Percentiles rank a stretch among this genome's conserved stretches.
Conservation (phyloP, 2,329 filamentous ascomycete genomes). For the Penicillium capsulatum region DNA sequence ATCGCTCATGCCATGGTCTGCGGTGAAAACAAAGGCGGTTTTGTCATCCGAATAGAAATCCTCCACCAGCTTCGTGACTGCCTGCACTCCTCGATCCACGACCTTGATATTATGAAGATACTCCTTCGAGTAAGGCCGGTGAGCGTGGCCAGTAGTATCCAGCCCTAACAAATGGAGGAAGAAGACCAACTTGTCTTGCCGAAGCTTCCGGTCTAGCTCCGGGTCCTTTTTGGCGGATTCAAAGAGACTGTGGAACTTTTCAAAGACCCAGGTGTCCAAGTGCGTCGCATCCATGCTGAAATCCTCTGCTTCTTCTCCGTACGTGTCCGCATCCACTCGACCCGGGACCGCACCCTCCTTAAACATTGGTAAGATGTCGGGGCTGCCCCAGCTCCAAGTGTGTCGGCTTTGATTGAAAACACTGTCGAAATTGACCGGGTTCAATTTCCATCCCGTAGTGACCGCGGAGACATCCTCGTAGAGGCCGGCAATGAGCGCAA, state of each 20-base stretch:
- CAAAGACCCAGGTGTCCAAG: constrained; percentile 93
- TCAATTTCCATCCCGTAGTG: constrained; percentile 96
- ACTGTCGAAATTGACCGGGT: constrained; percentile 97
- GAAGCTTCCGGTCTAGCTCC: constrained; percentile 66
- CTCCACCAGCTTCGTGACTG: constrained; percentile 75
- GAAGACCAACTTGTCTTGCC: constrained; percentile 84
- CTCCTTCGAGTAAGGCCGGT: constrained; percentile 88
- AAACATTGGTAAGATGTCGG: constrained; percentile 97
- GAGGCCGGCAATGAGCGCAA: constrained; percentile 90
- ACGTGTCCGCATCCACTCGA: constrained; percentile 79
- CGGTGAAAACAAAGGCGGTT: constrained; percentile 94
- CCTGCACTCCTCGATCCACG: constrained; percentile 83
- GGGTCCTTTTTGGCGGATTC: constrained; percentile 71
- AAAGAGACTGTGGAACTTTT: constrained; percentile 85
- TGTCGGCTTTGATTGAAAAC: constrained; percentile 96
- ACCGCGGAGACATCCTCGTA: constrained; percentile 98
- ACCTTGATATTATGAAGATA: constrained; percentile 93
- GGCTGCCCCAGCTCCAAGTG: constrained; percentile 99
- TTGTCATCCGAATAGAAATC: constrained; percentile 79
- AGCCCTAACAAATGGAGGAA: constrained; percentile 90
- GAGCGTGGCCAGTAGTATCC: constrained; percentile 82
- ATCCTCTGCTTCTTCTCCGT: constrained; percentile 81
- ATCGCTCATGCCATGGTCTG: constrained; percentile 98
- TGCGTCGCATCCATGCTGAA: constrained; percentile 76
- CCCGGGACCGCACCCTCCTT: constrained; percentile 85